Evolutionary conservation across 306 rosid species (phyloP).

Genomic region (Macrotyloma uniflorum): DNA sequence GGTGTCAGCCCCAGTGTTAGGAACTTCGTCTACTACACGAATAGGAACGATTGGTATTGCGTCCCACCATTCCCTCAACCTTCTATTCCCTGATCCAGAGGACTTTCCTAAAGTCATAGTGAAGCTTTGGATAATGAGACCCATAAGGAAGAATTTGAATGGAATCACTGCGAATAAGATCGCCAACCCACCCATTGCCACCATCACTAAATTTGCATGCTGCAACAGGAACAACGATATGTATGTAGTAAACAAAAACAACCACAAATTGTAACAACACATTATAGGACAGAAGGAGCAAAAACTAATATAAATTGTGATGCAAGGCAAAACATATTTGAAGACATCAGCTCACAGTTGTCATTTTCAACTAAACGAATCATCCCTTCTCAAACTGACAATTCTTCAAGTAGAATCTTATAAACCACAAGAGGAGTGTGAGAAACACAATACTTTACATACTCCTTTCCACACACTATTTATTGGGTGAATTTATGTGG

Average conservation of each 20-base stretch:
- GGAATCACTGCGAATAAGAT: conserved; percentile 67
- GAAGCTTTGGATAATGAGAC: conserved; percentile 52
- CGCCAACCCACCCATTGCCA: conserved; percentile 56
- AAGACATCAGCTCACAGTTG: not conserved
- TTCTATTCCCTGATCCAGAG: conserved; percentile 58
- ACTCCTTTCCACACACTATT: not conserved
- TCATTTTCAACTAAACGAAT: not conserved
- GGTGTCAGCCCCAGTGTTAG: not conserved
- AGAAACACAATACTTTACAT: not conserved
- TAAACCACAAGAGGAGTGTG: not conserved
- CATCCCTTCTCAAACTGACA: not conserved
- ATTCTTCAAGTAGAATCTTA: not conserved
- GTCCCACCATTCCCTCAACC: conserved; percentile 96
- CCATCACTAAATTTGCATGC: conserved; percentile 79
- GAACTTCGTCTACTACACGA: conserved; percentile 55
- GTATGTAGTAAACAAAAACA: not conserved
- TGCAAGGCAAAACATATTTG: not conserved
- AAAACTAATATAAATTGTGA: not conserved
- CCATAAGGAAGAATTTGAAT: conserved; percentile 66
- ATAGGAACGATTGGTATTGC: conserved; percentile 80
- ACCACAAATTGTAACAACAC: not conserved
- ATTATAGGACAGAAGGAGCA: not conserved
- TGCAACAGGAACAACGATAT: conserved; percentile 41
- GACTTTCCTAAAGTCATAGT: conserved; percentile 45
- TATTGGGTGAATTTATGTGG: not conserved